Evolutionary conservation across 768 basidiomycete species (phyloP).

Genomic region (Russula sp.): DNA sequence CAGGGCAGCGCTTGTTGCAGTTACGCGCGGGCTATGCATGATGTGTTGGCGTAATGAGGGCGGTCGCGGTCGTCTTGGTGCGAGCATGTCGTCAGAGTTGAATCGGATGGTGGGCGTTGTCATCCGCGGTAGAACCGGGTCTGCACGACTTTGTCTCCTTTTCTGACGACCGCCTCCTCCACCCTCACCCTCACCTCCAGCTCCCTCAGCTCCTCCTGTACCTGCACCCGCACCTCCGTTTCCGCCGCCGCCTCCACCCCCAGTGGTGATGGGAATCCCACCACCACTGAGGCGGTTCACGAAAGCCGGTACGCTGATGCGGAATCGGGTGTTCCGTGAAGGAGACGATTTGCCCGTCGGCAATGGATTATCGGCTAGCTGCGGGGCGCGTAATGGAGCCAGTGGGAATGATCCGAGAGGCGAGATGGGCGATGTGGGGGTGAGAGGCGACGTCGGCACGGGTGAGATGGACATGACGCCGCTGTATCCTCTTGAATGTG

Average conservation of each 20-base stretch:
- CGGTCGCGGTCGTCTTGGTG: background rate
- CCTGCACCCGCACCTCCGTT: background rate
- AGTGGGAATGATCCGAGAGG: background rate
- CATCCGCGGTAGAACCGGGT: slow-evolving; percentile 11
- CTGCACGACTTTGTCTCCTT: slow-evolving; percentile 11
- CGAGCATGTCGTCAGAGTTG: slow-evolving; percentile 22
- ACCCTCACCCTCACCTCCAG: background rate
- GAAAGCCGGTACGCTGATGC: background rate
- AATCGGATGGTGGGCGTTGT: background rate
- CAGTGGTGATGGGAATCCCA: background rate
- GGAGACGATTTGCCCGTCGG: background rate
- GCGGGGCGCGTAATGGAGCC: background rate
- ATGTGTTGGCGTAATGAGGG: background rate
- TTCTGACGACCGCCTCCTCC: background rate
- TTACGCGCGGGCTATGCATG: background rate
- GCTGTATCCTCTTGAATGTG: background rate
- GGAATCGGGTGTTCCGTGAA: slow-evolving; percentile 2
- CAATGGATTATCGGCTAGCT: background rate
- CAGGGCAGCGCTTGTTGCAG: too few species aligned
- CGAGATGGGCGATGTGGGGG: background rate
- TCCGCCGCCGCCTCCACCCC: too few species aligned
- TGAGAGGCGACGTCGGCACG: background rate
- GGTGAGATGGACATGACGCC: background rate
- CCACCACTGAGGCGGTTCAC: background rate
- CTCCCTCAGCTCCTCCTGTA: too few species aligned